phyloP scores from a whole-genome alignment of 148 eudicot species.

The Diospyros kaki region DNA sequence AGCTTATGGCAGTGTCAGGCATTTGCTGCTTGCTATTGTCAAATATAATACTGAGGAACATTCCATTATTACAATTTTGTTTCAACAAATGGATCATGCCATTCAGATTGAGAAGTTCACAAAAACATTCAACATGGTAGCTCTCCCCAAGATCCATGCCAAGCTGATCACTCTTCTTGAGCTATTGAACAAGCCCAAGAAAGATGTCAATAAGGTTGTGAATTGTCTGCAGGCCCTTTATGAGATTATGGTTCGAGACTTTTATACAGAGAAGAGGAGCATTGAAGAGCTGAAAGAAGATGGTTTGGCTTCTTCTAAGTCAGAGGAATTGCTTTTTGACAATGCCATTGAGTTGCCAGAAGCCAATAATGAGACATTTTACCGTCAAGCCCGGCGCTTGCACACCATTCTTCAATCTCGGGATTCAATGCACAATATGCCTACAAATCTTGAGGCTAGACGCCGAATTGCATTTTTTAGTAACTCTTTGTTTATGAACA shows the following conservation, averaged over 20 bases:
- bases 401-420: slow-evolving; percentile 72
- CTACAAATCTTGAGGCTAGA: slow-evolving; percentile 75
- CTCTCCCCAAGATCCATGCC: slow-evolving; percentile 55
- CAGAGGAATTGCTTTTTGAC: slow-evolving; percentile 53
- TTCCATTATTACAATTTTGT: slow-evolving; percentile 51
- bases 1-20: slow-evolving; percentile 62
- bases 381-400: slow-evolving; percentile 69
- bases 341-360: slow-evolving; percentile 64
- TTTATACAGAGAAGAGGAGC: slow-evolving; percentile 47
- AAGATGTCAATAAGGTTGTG: slow-evolving; percentile 54
- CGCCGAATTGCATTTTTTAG: slow-evolving; percentile 86
- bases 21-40: slow-evolving; percentile 54
- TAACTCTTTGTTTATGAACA: slow-evolving; percentile 89
- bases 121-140: slow-evolving; percentile 60
- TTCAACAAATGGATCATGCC: slow-evolving; percentile 71
- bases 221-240: slow-evolving; percentile 72
- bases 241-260: slow-evolving; percentile 63
- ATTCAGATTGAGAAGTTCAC: slow-evolving; percentile 64
- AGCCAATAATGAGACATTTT: slow-evolving; percentile 47
- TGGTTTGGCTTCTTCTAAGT: slow-evolving; percentile 57
- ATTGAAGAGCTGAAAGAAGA: slow-evolving; percentile 56
- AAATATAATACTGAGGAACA: slow-evolving; percentile 52
- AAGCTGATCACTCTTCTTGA: slow-evolving; percentile 50
- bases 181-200: slow-evolving; percentile 39
- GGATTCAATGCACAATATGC: slow-evolving; percentile 76